phyloP scores from a whole-genome alignment of 495 filamentous ascomycete species.

The Chaetomidium leptoderma region DNA sequence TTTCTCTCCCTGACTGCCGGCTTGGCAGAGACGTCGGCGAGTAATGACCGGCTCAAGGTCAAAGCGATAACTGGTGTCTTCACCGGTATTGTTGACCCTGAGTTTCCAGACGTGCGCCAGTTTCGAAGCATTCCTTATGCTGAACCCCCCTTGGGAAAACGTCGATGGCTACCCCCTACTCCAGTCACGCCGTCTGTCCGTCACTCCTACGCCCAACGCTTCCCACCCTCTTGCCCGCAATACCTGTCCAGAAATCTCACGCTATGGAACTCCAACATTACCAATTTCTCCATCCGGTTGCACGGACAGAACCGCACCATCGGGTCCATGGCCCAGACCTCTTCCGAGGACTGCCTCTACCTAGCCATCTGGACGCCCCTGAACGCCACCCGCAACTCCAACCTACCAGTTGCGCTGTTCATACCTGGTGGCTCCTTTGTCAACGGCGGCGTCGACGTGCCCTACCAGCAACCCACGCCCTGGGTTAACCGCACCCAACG shows the following conservation, averaged over 20 bases:
- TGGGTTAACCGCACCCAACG: neutral
- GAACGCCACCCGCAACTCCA: neutral
- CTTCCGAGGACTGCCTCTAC: slow-evolving; percentile 5
- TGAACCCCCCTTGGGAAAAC: neutral
- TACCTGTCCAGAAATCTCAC: neutral
- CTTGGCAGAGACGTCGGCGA: neutral
- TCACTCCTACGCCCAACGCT: neutral
- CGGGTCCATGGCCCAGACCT: slow-evolving; percentile 2
- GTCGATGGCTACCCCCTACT: neutral
- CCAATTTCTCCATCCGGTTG: neutral
- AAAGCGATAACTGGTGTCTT: neutral
- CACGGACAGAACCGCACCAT: neutral
- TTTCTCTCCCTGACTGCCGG: neutral
- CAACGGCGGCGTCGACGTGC: slow-evolving; percentile 5
- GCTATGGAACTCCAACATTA: slow-evolving; percentile 2
- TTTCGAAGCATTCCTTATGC: slow-evolving; percentile 1
- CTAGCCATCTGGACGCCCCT: slow-evolving; percentile 1
- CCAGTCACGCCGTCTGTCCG: neutral
- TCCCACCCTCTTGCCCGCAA: slow-evolving; percentile 1
- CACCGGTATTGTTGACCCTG: neutral
- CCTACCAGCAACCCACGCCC: slow-evolving; percentile 1
- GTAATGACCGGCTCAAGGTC: neutral
- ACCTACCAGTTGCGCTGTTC: neutral
- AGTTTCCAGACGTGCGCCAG: neutral
- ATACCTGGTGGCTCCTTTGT: neutral